Percentiles rank a stretch among this genome's conserved stretches.
Evolutionary conservation across 1,139 yeast genomes (phyloP).

Genomic region (Lodderomyces margitis): DNA sequence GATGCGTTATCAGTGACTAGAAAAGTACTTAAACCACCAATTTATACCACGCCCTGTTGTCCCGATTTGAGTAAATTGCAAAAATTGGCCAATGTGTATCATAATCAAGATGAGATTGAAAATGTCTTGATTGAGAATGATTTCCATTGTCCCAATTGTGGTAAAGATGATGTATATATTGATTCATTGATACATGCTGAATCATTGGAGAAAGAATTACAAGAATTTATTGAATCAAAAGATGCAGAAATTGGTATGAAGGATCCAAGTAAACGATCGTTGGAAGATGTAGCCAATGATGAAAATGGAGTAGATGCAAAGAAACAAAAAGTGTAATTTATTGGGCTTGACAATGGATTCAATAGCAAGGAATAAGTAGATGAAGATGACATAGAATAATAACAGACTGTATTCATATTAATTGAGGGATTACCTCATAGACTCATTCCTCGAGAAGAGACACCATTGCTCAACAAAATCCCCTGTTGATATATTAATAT

Average conservation of each 20-base stretch:
- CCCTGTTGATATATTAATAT: too few relatives aligned
- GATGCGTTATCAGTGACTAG: conserved; percentile 66
- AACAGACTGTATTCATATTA: too few relatives aligned
- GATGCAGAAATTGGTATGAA: conserved; percentile 39
- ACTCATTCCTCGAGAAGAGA: too few relatives aligned
- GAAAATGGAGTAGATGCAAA: conserved; percentile 26
- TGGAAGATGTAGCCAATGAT: conserved; percentile 24
- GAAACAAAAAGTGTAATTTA: conserved; percentile 24
- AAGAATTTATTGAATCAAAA: conserved; percentile 49
- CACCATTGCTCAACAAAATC: too few relatives aligned
- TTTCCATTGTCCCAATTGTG: conserved; percentile 89
- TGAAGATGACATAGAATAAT: too few relatives aligned
- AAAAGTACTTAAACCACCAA: conserved; percentile 63
- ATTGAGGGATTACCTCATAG: too few relatives aligned
- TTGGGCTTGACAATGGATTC: too few relatives aligned
- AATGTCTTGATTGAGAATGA: conserved; percentile 75
- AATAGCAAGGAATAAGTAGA: too few relatives aligned
- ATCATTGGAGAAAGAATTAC: conserved; percentile 54
- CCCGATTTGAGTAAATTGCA: conserved; percentile 53
- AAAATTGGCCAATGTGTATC: conserved; percentile 41
- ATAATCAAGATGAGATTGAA: conserved; percentile 53
- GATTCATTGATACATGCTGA: conserved; percentile 67
- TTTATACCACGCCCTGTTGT: conserved; percentile 87
- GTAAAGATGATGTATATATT: conserved; percentile 65
- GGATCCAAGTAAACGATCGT: conserved; percentile 29